A percentile compares a stretch with the other conserved stretches of the same genome.
phyloP scores from a whole-genome alignment of 768 basidiomycete genomes.

The Kwoniella heveanensis region DNA sequence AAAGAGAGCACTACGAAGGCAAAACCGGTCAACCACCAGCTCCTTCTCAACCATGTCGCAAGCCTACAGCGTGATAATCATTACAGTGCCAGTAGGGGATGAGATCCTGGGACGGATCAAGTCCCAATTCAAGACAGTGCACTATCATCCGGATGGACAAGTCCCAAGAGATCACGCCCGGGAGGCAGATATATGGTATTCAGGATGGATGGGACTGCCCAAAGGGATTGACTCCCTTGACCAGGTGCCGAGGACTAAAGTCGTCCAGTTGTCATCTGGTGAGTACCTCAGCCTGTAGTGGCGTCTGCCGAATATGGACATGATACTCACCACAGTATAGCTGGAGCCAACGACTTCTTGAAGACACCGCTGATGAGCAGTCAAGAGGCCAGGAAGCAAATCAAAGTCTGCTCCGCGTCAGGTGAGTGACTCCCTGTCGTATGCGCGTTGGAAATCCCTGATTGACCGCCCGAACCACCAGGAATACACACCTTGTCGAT shows the following conservation, averaged over 20 bases:
- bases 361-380: slow-evolving; percentile 17
- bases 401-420: slow-evolving; percentile 34
- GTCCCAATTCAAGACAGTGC: slow-evolving; percentile 27
- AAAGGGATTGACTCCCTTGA: slow-evolving; percentile 6
- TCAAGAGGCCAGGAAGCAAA: slow-evolving; percentile 30
- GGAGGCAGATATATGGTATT: slow-evolving; percentile 35
- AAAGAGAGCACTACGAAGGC: too few species aligned
- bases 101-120: slow-evolving; percentile 7
- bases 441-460: not conserved
- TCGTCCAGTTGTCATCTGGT: slow-evolving; percentile 39
- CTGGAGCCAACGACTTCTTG: slow-evolving; percentile 33
- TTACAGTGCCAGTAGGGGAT: too few species aligned
- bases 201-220: slow-evolving; percentile 30
- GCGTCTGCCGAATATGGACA: too few species aligned
- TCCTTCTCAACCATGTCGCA: too few species aligned
- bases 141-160: slow-evolving; percentile 32
- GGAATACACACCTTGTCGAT: slow-evolving; percentile 37
- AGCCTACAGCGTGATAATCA: too few species aligned
- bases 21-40: too few species aligned
- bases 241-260: slow-evolving; percentile 33
- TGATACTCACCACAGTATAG: slow-evolving; percentile 2
- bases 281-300: slow-evolving; percentile 4
- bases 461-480: not conserved
- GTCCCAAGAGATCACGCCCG: slow-evolving; percentile 26
- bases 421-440: slow-evolving; percentile 15